Evolutionary conservation across 1,284 basidiomycete genomes (phyloP), one percentile per base, ranked within the genome.

Genomic region (Irpex rosettiformis): DNA sequence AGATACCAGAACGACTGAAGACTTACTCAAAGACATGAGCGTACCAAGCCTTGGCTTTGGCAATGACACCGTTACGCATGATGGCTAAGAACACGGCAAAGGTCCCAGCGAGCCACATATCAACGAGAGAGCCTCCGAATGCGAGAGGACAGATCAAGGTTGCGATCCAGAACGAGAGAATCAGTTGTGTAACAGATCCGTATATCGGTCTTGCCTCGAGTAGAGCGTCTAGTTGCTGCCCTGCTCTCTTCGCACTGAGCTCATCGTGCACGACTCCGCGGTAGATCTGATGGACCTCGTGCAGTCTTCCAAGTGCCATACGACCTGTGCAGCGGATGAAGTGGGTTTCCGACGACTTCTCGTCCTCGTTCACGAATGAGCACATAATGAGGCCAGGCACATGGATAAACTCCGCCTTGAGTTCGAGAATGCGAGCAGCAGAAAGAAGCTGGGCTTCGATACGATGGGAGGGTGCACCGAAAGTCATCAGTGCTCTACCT

Each of bases 11-110:
- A 58, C 25, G 53, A 56, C 27, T 52, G 57, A 55, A 58, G 2
- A 80, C 90, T 71, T 67, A 93, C 92, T 96, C 93, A 63, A 94
- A 94, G 49, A 95, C 91, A 66, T 92, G 93, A 29, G 89, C 88
- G 70, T 93, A 94, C 69, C 93, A 86, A 79, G 67, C 29, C 27
- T 54, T 61, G 22, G 86, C 91, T 68, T 88, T 89, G 25, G 82
- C 77, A 8, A 87, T 89, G 3, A 89, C 84, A 58, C 78, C 79
- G 21, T 92, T 80, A 66, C 93, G 89, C 64, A 94, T 78, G 65
- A 82, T 79, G 52, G 82, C 81, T 49, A 94, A 72, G 53, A 88
- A 67, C 54, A 85, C 81, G 0, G 89, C 89, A 29, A 86, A 83
- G 6, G 72, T 63, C 8, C 90, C 93, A 13, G 91, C 80, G 13